These are phyloP conservation scores for Vaccinium myrtillus DNA, from an alignment of 148 eudicot species.

Conservation along the genomic window DNA sequence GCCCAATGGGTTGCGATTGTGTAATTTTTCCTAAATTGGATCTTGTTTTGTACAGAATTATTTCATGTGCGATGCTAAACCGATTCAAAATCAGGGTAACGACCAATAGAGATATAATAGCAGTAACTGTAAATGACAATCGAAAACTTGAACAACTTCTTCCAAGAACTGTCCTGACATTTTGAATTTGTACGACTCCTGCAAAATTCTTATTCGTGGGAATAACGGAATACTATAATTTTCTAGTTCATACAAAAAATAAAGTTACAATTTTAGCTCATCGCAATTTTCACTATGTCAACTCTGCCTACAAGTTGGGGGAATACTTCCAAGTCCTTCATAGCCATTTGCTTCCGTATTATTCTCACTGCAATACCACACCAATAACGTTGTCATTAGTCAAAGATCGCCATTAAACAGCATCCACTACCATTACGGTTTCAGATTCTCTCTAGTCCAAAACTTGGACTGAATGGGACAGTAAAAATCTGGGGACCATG, in stretches of 20 bases:
- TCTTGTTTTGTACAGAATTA: neutral
- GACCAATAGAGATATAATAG: neutral
- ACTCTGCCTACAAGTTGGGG: conserved; percentile 3
- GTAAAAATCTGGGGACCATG: no score
- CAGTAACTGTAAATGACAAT: neutral
- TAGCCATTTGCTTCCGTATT: neutral
- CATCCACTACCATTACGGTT: no score
- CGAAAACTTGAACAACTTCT: neutral
- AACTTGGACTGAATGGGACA: no score
- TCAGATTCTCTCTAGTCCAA: no score
- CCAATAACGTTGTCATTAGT: neutral
- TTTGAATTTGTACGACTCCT: neutral
- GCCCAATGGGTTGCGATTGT: no score
- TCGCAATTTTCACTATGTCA: neutral
- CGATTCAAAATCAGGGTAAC: neutral
- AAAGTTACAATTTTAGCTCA: neutral
- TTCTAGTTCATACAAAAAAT: neutral
- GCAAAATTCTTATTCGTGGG: neutral
- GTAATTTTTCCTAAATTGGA: neutral
- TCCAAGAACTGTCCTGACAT: neutral
- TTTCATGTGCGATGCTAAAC: neutral
- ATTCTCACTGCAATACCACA: conserved; percentile 8
- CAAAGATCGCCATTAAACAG: neutral
- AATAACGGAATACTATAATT: neutral
- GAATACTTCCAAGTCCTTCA: neutral